Evolutionary conservation across 2,329 filamentous ascomycete species (phyloP), one percentile per base, ranked within the genome.

Genomic region (Fusarium staphyleae): DNA sequence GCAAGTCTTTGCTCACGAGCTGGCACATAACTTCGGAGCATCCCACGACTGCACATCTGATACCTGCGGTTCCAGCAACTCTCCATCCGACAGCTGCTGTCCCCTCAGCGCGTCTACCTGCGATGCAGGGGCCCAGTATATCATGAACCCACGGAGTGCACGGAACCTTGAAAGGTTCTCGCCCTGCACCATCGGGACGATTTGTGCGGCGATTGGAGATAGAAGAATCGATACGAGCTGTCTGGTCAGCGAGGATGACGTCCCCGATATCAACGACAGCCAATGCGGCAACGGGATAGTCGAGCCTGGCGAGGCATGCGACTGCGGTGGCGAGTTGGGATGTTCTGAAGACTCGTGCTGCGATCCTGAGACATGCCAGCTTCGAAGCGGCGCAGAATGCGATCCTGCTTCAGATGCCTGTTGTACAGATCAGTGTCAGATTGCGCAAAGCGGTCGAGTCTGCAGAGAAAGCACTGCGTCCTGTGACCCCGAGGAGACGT

Each of bases 1-100:
- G 91, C 90, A 96, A 69, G 88, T 96, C 54, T 89, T 96, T 71
- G 91, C 91, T 16, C 91, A 96, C 68, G 91, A 96, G 72, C 86
- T 87, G 2, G 91, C 90, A 1, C 91, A 96, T 71, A 65, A 64
- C 29, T 53, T 65, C 28, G 62, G 62, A 1, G 62, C 62, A 0
- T 28, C 49, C 6, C 62, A 65, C 3, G 62, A 65, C 8, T 65
- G 62, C 14, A 63, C 55, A 0, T 48, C 55, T 3, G 36, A 40
- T 0, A 53, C 61, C 1, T 65, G 62, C 1, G 22, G 22, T 8
- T 33, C 47, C 1, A 44, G 52, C 1, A 51, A 42, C 1, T 58
- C 48, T 12, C 28, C 42, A 10, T 14, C 40, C 0, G 43, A 51
- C 0, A 42, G 95, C 87, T 65, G 62, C 12, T 96, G 92, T 65